Conservation (phyloP, 2,329 filamentous ascomycete species). For the Fusarium paranaense region DNA sequence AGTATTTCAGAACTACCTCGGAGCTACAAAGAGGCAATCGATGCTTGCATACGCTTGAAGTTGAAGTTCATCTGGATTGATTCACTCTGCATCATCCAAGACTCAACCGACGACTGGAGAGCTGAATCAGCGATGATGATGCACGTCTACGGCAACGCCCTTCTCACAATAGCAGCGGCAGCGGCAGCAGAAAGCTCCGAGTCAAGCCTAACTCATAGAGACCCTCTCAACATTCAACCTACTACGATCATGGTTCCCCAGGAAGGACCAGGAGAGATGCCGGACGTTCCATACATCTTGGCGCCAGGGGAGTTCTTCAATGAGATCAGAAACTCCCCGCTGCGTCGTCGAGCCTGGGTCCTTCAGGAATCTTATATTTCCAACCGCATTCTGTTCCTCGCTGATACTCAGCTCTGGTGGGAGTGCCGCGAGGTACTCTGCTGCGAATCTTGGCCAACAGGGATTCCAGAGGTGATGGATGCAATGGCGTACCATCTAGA, state of each 20-base stretch:
- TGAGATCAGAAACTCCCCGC: not conserved
- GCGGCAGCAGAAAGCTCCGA: conserved; percentile 1
- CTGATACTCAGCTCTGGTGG: conserved; percentile 7
- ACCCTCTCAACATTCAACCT: not conserved
- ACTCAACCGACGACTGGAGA: not conserved
- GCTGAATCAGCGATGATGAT: conserved; percentile 1
- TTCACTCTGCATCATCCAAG: not conserved
- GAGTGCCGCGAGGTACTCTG: not conserved
- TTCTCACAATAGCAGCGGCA: not conserved
- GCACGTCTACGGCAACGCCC: conserved; percentile 1
- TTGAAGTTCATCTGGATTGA: conserved; percentile 2
- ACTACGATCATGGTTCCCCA: not conserved
- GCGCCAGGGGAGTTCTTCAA: not conserved
- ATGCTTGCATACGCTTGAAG: not conserved
- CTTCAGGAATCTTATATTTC: conserved; percentile 4
- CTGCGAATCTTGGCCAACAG: not conserved
- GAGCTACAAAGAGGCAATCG: conserved; percentile 4
- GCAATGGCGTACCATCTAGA: not conserved
- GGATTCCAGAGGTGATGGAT: not conserved
- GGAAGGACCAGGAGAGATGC: not conserved
- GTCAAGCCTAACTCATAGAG: not conserved
- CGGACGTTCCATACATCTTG: not conserved
- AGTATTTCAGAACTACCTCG: not conserved
- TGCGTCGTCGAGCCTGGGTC: conserved; percentile 4
- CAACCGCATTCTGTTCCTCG: not conserved